Evolutionary conservation across 176 grass and related monocot genomes (phyloP).

Genomic region (Aegilops longissima): DNA sequence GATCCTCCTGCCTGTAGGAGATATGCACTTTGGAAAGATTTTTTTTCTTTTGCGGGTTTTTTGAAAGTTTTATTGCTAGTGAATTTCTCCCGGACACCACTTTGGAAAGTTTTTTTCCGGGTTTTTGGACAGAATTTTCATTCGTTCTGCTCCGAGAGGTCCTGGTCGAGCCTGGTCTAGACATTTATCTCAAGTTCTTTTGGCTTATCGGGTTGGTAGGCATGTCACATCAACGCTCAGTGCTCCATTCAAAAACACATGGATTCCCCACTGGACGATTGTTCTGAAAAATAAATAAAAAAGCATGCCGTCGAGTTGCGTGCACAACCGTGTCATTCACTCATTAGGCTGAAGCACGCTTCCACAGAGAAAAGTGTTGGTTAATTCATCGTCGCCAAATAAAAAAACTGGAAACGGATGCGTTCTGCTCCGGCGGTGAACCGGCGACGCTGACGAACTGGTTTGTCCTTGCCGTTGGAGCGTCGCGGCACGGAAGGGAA

Average conservation of each 20-base stretch:
- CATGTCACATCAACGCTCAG: not conserved
- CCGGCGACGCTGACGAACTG: not conserved
- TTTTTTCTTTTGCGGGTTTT: too few relatives aligned
- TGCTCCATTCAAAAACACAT: not conserved
- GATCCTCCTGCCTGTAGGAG: too few relatives aligned
- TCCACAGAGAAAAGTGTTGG: not conserved
- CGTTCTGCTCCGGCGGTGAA: not conserved
- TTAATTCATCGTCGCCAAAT: not conserved
- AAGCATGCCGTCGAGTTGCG: not conserved
- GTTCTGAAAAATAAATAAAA: not conserved
- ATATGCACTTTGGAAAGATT: too few relatives aligned
- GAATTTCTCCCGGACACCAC: too few relatives aligned
- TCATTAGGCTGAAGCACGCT: not conserved
- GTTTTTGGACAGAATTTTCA: not conserved
- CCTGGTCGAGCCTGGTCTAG: too few relatives aligned
- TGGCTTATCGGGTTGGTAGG: not conserved
- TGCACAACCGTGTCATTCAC: not conserved
- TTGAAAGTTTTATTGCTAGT: too few relatives aligned
- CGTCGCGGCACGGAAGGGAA: not conserved
- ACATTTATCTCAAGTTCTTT: too few relatives aligned
- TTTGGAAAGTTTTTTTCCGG: too few relatives aligned
- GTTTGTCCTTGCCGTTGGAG: not conserved
- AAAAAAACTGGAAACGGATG: not conserved
- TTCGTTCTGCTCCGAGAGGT: not conserved
- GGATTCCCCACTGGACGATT: not conserved